Evolutionary conservation across 129 eudicot species (phyloP).

Genomic region (Tagetes erecta): DNA sequence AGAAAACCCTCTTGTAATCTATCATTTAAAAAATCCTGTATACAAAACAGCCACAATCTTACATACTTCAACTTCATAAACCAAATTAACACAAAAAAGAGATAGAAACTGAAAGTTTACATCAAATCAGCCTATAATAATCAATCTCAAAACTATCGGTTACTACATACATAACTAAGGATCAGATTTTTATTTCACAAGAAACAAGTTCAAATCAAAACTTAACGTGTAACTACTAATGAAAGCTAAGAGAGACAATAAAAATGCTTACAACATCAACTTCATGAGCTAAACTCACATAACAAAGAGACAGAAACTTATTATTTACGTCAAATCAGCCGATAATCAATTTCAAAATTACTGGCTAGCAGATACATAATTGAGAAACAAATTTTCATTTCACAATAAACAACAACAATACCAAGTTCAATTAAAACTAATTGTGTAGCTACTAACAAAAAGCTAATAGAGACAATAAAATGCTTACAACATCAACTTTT

Average conservation of each 20-base stretch:
- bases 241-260: too few relatives aligned
- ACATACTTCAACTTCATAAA: background rate
- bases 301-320: background rate
- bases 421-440: background rate
- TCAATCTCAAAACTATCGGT: too few relatives aligned
- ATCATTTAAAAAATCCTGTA: constrained; percentile 89
- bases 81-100: background rate
- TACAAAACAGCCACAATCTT: constrained; percentile 11
- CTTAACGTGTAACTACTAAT: background rate
- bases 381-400: background rate
- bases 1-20: constrained; percentile 83
- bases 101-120: background rate
- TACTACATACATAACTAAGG: too few relatives aligned
- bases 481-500: constrained; percentile 90
- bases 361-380: background rate
- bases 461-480: background rate
- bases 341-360: constrained; percentile 7
- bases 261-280: background rate
- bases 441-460: background rate
- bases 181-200: background rate
- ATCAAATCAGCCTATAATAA: background rate
- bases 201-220: background rate
- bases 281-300: background rate
- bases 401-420: background rate
- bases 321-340: background rate